phyloP scores from a whole-genome alignment of 2,329 filamentous ascomycete genomes.

The Colletotrichum sp. region DNA sequence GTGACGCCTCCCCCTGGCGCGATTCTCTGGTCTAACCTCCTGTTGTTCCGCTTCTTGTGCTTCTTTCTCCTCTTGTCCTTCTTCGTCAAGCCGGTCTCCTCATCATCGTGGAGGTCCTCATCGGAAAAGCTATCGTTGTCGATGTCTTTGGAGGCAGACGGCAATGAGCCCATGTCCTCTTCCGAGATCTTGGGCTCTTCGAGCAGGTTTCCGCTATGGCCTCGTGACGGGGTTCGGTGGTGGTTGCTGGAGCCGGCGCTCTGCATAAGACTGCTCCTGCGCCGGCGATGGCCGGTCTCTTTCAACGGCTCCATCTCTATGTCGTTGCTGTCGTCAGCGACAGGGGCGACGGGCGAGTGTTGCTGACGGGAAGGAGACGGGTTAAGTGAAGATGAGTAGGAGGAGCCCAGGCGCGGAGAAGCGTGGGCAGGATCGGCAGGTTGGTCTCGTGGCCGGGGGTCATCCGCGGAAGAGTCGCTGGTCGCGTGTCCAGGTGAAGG shows the following conservation, averaged over 20 bases:
- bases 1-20: slow-evolving; percentile 63
- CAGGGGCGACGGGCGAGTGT: slow-evolving; percentile 3
- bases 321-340: slow-evolving; percentile 32
- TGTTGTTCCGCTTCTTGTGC: slow-evolving; percentile 70
- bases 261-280: slow-evolving; percentile 59
- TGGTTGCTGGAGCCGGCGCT: slow-evolving; percentile 31
- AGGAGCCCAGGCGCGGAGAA: not conserved
- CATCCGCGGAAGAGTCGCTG: slow-evolving; percentile 3
- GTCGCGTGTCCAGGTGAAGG: slow-evolving; percentile 18
- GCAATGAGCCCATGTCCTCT: slow-evolving; percentile 33
- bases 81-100: slow-evolving; percentile 85
- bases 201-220: slow-evolving; percentile 29
- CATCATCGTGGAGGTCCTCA: slow-evolving; percentile 81
- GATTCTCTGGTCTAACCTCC: slow-evolving; percentile 72
- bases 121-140: slow-evolving; percentile 67
- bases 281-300: slow-evolving; percentile 56
- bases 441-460: not conserved
- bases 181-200: slow-evolving; percentile 54
- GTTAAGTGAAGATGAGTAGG: not conserved
- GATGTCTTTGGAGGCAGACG: slow-evolving; percentile 32
- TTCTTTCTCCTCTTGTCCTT: slow-evolving; percentile 73
- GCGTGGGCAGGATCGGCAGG: slow-evolving; percentile 4
- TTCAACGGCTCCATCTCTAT: slow-evolving; percentile 63
- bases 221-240: slow-evolving; percentile 30
- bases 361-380: not conserved